Percentiles rank a stretch among this genome's conserved stretches.
phyloP scores from a whole-genome alignment of 2,329 filamentous ascomycete species.

The Dactylellina parvicollis region DNA sequence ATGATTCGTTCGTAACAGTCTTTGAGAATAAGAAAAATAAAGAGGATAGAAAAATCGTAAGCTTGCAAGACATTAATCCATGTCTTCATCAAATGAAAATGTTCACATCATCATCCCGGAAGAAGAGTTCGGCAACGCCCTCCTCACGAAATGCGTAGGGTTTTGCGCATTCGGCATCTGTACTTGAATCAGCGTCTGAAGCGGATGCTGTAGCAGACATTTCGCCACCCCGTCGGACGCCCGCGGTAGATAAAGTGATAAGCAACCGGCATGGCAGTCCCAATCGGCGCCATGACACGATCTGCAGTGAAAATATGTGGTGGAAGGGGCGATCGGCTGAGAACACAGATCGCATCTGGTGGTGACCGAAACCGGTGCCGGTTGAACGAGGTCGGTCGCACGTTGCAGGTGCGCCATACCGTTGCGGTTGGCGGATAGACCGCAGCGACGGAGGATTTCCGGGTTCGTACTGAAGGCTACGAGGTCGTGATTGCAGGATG shows the following conservation, averaged over 20 bases:
- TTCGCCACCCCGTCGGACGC: conserved; percentile 30
- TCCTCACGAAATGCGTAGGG: conserved; percentile 38
- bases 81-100: background rate
- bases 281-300: conserved; percentile 40
- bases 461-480: conserved; percentile 36
- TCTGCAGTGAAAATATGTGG: conserved; percentile 42
- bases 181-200: conserved; percentile 42
- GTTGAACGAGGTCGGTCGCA: conserved; percentile 29
- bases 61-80: conserved; percentile 14
- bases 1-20: background rate
- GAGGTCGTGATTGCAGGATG: conserved; percentile 50
- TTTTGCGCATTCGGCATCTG: conserved; percentile 44
- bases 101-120: background rate
- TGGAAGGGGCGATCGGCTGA: conserved; percentile 32
- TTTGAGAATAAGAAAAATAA: too few species aligned
- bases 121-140: conserved; percentile 18
- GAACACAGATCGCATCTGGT: conserved; percentile 52
- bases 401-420: background rate
- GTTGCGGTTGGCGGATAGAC: conserved; percentile 16
- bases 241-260: conserved; percentile 19
- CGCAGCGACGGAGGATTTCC: conserved; percentile 29
- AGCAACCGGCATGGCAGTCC: conserved; percentile 37
- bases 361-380: conserved; percentile 47
- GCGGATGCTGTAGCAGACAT: conserved; percentile 35
- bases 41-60: too few species aligned